These are phyloP conservation scores for Lumnitzera racemosa DNA, from an alignment of 345 rosid species.

Conservation along the genomic window DNA sequence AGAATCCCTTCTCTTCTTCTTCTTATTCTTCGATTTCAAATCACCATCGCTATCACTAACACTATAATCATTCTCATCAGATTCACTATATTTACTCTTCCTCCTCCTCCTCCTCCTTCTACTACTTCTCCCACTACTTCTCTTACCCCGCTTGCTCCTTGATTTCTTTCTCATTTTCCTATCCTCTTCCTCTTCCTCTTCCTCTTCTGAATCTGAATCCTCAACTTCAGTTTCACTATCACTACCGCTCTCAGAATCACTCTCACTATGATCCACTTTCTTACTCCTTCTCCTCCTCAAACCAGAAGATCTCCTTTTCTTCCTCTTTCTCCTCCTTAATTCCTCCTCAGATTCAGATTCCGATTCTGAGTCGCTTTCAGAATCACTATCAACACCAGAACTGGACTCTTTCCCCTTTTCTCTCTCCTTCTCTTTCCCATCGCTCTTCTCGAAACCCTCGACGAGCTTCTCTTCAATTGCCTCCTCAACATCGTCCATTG, in stretches of 20 bases:
- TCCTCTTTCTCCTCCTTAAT: slow-evolving; percentile 23
- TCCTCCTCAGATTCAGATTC: slow-evolving; percentile 37
- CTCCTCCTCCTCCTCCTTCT: slow-evolving; percentile 18
- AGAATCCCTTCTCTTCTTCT: slow-evolving; percentile 30
- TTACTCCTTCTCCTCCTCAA: slow-evolving; percentile 16
- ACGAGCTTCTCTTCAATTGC: slow-evolving; percentile 32
- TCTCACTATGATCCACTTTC: slow-evolving; percentile 17
- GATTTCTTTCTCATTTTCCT: not conserved
- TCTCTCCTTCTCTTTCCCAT: slow-evolving; percentile 28
- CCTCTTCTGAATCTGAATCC: not conserved
- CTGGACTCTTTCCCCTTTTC: slow-evolving; percentile 14
- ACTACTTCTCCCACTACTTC: slow-evolving; percentile 14
- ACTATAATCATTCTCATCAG: slow-evolving; percentile 15
- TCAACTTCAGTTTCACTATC: slow-evolving; percentile 10
- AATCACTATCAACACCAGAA: slow-evolving; percentile 25
- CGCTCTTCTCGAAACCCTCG: slow-evolving; percentile 21
- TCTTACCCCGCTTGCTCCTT: slow-evolving; percentile 6
- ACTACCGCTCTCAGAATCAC: slow-evolving; percentile 17
- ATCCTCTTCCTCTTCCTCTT: slow-evolving; percentile 9
- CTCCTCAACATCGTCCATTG: slow-evolving; percentile 34
- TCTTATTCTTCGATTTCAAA: slow-evolving; percentile 24
- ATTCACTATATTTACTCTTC: slow-evolving; percentile 15
- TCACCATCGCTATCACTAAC: slow-evolving; percentile 30
- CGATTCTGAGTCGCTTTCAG: slow-evolving; percentile 38
- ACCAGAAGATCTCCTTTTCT: slow-evolving; percentile 14